These are phyloP conservation scores for Microbotryum violaceum DNA, from an alignment of 1,284 basidiomycete genomes.

Conservation along the genomic window DNA sequence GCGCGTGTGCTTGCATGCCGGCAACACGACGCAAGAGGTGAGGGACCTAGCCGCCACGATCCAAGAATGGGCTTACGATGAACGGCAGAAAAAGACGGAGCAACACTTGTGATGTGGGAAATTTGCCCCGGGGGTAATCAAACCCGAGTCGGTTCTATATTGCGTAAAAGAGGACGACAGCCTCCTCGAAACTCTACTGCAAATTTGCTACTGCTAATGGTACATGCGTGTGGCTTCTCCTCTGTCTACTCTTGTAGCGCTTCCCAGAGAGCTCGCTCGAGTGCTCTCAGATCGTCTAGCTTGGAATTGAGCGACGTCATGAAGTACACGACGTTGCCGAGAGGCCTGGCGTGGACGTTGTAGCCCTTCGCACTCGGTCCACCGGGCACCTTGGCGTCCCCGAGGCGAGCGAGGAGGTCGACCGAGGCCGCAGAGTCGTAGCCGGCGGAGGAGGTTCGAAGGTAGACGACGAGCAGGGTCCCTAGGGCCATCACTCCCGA, in stretches of 20 bases:
- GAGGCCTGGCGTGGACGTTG: conserved; percentile 75
- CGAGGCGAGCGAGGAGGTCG: conserved; percentile 45
- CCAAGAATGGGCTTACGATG: too few species aligned
- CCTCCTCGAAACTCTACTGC: background rate
- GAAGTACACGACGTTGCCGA: conserved; percentile 89
- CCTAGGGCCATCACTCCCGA: conserved; percentile 79
- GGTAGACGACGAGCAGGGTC: conserved; percentile 73
- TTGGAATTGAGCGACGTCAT: conserved; percentile 82
- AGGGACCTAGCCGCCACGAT: too few species aligned
- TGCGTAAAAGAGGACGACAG: too few species aligned
- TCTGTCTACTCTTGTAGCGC: conserved; percentile 7
- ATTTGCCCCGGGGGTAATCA: too few species aligned
- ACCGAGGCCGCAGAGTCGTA: conserved; percentile 71
- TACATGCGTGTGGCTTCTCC: background rate
- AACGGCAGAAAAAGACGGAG: too few species aligned
- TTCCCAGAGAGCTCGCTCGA: conserved; percentile 31
- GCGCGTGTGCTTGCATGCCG: conserved; percentile 71
- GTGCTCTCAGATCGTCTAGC: conserved; percentile 31
- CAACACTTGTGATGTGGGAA: too few species aligned
- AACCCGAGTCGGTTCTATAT: too few species aligned
- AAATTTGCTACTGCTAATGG: background rate
- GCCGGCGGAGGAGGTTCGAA: conserved; percentile 58
- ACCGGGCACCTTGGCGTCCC: conserved; percentile 16
- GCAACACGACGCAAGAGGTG: conserved; percentile 59
- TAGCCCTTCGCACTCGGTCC: conserved; percentile 43